Evolutionary conservation across 495 filamentous ascomycete species (phyloP).

Genomic region (Trichocladium uniseriatum): DNA sequence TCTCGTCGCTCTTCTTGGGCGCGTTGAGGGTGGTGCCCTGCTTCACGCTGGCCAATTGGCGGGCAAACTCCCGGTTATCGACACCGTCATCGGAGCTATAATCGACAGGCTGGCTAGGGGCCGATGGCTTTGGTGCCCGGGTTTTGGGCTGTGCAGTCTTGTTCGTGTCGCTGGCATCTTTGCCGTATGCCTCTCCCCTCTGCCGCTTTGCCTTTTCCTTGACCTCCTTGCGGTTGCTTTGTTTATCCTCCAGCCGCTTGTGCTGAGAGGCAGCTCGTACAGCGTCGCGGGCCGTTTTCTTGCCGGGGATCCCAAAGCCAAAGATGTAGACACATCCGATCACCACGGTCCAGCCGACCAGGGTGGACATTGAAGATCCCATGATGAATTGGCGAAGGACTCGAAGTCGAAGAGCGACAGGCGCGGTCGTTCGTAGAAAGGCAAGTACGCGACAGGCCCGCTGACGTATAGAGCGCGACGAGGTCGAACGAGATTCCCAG

Average conservation of each 20-base stretch:
- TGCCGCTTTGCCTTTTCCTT: conserved; percentile 29
- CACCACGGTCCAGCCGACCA: conserved; percentile 50
- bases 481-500: not conserved
- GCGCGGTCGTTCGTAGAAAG: not conserved
- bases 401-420: not conserved
- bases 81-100: conserved; percentile 48
- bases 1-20: conserved; percentile 50
- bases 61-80: conserved; percentile 64
- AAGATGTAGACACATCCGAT: conserved; percentile 38
- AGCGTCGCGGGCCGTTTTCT: conserved; percentile 12
- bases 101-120: conserved; percentile 10
- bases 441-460: not conserved
- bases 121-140: conserved; percentile 13
- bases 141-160: conserved; percentile 30
- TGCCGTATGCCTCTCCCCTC: conserved; percentile 19
- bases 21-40: conserved; percentile 48
- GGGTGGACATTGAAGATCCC: conserved; percentile 36
- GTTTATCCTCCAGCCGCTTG: conserved; percentile 29
- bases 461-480: not conserved
- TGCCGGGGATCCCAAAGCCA: conserved; percentile 10
- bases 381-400: conserved; percentile 22
- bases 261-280: conserved; percentile 10
- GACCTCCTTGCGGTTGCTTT: conserved; percentile 25
- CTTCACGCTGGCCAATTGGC: conserved; percentile 57
- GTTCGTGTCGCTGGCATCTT: conserved; percentile 20